phyloP scores from a whole-genome alignment of 129 eudicot genomes.

The Artemisia argyi region DNA sequence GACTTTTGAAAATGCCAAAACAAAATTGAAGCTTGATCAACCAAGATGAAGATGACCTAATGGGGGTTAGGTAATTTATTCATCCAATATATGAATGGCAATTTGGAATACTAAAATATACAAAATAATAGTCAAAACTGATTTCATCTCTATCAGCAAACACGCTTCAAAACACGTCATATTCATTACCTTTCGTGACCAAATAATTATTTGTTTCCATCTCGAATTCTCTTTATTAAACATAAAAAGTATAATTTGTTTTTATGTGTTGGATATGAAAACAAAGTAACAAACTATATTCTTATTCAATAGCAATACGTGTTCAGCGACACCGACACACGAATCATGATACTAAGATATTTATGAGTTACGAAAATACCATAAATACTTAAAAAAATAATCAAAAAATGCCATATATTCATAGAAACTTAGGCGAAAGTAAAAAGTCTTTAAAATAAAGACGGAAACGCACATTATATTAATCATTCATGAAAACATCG shows the following conservation, averaged over 20 bases:
- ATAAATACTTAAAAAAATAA: no score
- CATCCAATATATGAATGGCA: constrained; percentile 20
- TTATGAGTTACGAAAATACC: no score
- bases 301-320: no score
- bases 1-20: background rate
- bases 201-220: constrained; percentile 1
- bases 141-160: constrained; percentile 13
- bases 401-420: background rate
- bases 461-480: constrained; percentile 17
- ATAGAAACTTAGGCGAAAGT: constrained; percentile 2
- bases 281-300: no score
- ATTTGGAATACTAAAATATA: background rate
- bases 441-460: constrained; percentile 14
- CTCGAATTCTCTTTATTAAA: background rate
- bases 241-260: background rate
- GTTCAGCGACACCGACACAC: no score
- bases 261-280: no score
- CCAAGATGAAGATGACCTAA: constrained; percentile 22
- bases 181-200: constrained; percentile 7
- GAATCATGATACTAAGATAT: background rate
- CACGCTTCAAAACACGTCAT: constrained; percentile 31
- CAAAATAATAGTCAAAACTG: constrained; percentile 11
- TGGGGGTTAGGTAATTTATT: constrained; percentile 22
- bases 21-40: constrained; percentile 23
- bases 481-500: constrained; percentile 31